Conservation (phyloP, 1,284 basidiomycete genomes). For the Sphagnurus paluster region DNA sequence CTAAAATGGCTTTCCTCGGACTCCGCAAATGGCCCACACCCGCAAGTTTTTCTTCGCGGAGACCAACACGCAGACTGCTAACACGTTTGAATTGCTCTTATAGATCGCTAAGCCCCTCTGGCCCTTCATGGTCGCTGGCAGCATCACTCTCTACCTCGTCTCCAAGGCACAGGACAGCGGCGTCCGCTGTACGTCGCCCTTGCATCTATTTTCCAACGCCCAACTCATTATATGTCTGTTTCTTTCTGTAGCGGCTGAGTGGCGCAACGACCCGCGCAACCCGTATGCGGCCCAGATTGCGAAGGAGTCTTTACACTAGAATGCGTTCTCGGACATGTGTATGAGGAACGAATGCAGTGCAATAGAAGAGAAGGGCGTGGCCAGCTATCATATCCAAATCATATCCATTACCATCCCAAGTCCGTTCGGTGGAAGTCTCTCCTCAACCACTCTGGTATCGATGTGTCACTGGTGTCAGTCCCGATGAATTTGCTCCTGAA, state of each 20-base stretch:
- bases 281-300: slow-evolving; percentile 78
- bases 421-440: too few relatives aligned
- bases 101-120: slow-evolving; percentile 73
- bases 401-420: too few relatives aligned
- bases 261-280: slow-evolving; percentile 74
- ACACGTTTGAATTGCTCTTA: slow-evolving; percentile 11
- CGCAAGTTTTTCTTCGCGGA: slow-evolving; percentile 41
- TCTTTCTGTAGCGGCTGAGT: slow-evolving; percentile 34
- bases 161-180: slow-evolving; percentile 61
- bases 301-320: slow-evolving; percentile 47
- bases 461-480: too few relatives aligned
- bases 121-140: slow-evolving; percentile 70
- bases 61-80: neutral
- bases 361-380: too few relatives aligned
- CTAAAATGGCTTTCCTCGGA: slow-evolving; percentile 70
- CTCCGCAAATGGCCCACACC: slow-evolving; percentile 79
- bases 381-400: too few relatives aligned
- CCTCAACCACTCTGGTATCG: too few relatives aligned
- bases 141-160: slow-evolving; percentile 66
- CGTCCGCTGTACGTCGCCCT: slow-evolving; percentile 62
- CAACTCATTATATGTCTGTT: neutral
- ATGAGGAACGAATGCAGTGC: slow-evolving; percentile 1
- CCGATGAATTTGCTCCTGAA: too few relatives aligned
- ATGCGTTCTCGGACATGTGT: too few relatives aligned
- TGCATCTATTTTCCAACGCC: neutral